Evolutionary conservation across 805 yeast species (phyloP), one percentile per base, ranked within the genome.

Genomic region (Komagataella pseudopastoris): DNA sequence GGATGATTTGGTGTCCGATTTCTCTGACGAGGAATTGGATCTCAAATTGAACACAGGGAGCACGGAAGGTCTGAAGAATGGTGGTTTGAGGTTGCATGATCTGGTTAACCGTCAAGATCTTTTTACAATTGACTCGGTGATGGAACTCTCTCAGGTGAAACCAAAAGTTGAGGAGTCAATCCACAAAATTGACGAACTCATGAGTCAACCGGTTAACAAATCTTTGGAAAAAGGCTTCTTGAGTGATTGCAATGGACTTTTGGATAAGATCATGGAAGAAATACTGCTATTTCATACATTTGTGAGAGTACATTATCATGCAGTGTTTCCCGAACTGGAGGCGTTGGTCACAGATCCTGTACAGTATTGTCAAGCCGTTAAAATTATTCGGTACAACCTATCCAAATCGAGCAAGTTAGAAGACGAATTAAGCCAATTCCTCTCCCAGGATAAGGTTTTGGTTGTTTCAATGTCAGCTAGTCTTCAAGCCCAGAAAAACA

Each of bases 381-480:
- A 64, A 43, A 56, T 75, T 0, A 64, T 88, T 2, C 80, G 83
- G 39, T 79, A 75, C 54, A 50, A 60, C 18, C 48, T 59, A 10
- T 50, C 55, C 1, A 20, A 39, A 8, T 55, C 59, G 2, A 53
- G 43, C n/a, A 48, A 51, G 1, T 47, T 51, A 3, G 73, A 73
- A 45, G 51, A 63, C 1, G 59, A 65, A n/a, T 59, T 81, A 55
- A 60, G 70, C 54, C 57, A 56, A 2, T 66, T 78, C 44, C 57
- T 87, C 6, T 66, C 80, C 3, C 77, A 76, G 51, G 95, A 88
- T 49, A 85, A 85, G 56, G 67, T 81, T 0, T 70, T 89, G 58
- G 84, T 87, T 3, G 64, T 89, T 6, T 77, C 84, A 1, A 86
- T 90, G 84, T 77, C 95, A 0, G 80, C 85, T 0, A 60, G 75